These are phyloP conservation scores for Limtongia smithiae DNA, from an alignment of 805 yeast species.

Conservation along the genomic window DNA sequence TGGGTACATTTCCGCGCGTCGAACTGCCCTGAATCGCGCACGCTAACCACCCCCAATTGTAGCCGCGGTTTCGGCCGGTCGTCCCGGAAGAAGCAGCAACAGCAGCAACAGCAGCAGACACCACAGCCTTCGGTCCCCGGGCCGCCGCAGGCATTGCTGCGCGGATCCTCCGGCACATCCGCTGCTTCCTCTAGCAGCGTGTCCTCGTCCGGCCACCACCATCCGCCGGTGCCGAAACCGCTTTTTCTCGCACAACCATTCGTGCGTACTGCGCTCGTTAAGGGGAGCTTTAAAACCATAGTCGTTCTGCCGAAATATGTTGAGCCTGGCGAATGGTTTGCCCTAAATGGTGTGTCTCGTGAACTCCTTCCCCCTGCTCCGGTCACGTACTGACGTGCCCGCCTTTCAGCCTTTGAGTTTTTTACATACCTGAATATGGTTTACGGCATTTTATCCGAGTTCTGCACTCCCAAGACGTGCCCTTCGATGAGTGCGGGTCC, in stretches of 20 bases:
- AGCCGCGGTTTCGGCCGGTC: slow-evolving; percentile 58
- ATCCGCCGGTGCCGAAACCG: slow-evolving; percentile 41
- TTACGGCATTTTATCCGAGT: slow-evolving; percentile 86
- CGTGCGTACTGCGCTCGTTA: slow-evolving; percentile 88
- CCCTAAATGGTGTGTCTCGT: slow-evolving; percentile 52
- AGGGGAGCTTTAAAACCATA: slow-evolving; percentile 93
- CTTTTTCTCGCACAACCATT: slow-evolving; percentile 88
- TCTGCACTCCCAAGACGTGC: slow-evolving; percentile 81
- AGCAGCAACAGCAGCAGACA: slow-evolving; percentile 31
- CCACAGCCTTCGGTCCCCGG: slow-evolving; percentile 5
- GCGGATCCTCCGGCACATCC: slow-evolving; percentile 13
- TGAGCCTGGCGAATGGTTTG: slow-evolving; percentile 93
- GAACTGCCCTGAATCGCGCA: too few relatives aligned
- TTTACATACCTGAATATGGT: slow-evolving; percentile 82
- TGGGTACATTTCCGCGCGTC: slow-evolving; percentile 31
- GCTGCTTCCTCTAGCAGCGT: background rate
- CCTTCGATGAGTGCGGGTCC: slow-evolving; percentile 98
- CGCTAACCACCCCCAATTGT: too few relatives aligned
- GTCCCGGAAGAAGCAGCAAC: slow-evolving; percentile 45
- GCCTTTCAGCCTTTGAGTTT: slow-evolving; percentile 64
- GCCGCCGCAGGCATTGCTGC: slow-evolving; percentile 22
- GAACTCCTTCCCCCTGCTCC: too few relatives aligned
- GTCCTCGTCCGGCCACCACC: slow-evolving; percentile 23
- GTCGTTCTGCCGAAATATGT: slow-evolving; percentile 94
- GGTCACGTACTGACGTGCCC: too few relatives aligned